Evolutionary conservation across 306 rosid species (phyloP), one percentile per base, ranked within the genome.

Genomic region (Medicago arabica): DNA sequence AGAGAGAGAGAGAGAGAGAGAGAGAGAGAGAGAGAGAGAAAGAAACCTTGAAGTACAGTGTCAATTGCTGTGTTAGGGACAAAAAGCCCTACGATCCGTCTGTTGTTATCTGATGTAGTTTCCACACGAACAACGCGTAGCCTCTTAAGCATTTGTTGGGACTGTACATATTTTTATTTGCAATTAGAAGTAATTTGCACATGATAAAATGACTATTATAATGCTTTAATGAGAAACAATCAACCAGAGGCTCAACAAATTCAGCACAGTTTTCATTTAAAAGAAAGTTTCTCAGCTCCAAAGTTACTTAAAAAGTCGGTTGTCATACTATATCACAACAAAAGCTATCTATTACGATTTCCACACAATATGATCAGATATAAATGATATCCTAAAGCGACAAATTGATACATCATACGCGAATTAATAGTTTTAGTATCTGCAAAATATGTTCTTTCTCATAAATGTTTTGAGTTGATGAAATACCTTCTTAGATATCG

Each of bases 401-500:
- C 2, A 16, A 10, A 51, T 64, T 50, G 5, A 54, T 64, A 51
- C 7, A 50, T 62, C 13, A 40, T 40, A 9, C 44, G 2, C 3
- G 44, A 34, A 34, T 9, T 40, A 9, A 8, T 40, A 40, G 2
- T 40, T 40, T 40, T 40, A 17, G 67, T 15, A 49, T 15, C 14
- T 12, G 18, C 49, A 68, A 38, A 31, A 9, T 40, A 40, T 8
- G 9, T 40, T 40, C 44, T 40, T 40, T 40, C 44, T 8, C 11
- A 2, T 8, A 12, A 40, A 40, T 1, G 38, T 0, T 34, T 8
- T 51, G 47, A 18, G 39, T 66, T 61, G 72, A 36, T 65, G 43
- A 65, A 50, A 64, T 86, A 92, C 97, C 97, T 95, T 97, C 83
- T 90, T 92, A 31, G 97, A 81, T 69, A 95, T 93, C 81, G 96